Evolutionary conservation across 257 asterid genomes (phyloP).

Genomic region (Gentiana macrophylla): DNA sequence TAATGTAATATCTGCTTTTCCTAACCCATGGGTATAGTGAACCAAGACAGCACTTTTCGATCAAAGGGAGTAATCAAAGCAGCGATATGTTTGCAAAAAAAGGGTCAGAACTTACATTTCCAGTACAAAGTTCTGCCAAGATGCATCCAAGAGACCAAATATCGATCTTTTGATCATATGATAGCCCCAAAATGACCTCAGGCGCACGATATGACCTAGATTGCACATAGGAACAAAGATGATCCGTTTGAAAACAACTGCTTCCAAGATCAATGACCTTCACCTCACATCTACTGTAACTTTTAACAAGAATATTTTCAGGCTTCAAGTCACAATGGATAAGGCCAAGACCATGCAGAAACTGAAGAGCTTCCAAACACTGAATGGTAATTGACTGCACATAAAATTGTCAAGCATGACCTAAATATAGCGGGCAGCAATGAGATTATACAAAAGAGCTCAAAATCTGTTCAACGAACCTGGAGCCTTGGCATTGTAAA

Average conservation of each 20-base stretch:
- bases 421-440: conserved; percentile 5
- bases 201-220: conserved; percentile 98
- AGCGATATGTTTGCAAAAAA: too few relatives aligned
- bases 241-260: conserved; percentile 94
- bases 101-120: conserved; percentile 56
- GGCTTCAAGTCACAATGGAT: conserved; percentile 99
- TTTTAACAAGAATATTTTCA: conserved; percentile 94
- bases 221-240: conserved; percentile 96
- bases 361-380: conserved; percentile 95
- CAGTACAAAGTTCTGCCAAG: conserved; percentile 96
- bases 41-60: too few relatives aligned
- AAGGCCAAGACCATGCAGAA: conserved; percentile 89
- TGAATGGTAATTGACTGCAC: conserved; percentile 93
- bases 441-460: conserved; percentile 5
- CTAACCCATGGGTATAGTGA: too few relatives aligned
- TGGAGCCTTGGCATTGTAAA: conserved; percentile 98
- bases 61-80: too few relatives aligned
- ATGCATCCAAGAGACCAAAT: conserved; percentile 99
- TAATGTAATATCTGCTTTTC: too few relatives aligned
- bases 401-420: conserved; percentile 18
- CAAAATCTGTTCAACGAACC: conserved; percentile 36
- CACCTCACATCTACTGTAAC: conserved; percentile 98
- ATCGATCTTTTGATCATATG: conserved; percentile 88
- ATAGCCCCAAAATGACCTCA: conserved; percentile 93
- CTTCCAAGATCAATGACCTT: conserved; percentile 98